A percentile compares a stretch with the other conserved stretches of the same genome.
Conservation (phyloP, 148 eudicot genomes). For the Rhododendron simsii region DNA sequence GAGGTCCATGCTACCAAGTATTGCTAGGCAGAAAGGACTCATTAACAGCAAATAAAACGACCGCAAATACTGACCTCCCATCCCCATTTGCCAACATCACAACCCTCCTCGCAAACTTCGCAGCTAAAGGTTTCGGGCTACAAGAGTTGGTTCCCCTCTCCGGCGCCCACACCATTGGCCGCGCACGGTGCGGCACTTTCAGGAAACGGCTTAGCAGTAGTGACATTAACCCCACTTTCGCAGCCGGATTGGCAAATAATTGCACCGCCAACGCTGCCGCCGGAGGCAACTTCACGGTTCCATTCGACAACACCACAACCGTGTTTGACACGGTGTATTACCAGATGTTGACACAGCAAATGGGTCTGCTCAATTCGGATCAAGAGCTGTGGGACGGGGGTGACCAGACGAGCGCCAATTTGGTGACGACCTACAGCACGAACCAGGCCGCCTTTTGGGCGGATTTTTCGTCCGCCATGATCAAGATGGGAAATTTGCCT, state of each 20-base stretch:
- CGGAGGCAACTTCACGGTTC: slow-evolving; percentile 25
- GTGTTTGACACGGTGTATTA: slow-evolving; percentile 33
- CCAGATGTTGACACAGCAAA: slow-evolving; percentile 17
- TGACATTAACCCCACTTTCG: slow-evolving; percentile 16
- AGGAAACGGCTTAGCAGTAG: slow-evolving; percentile 28
- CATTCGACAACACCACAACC: slow-evolving; percentile 19
- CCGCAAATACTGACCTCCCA: slow-evolving; percentile 34
- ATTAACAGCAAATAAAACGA: slow-evolving; percentile 23
- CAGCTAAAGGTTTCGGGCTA: slow-evolving; percentile 24
- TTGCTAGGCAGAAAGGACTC: slow-evolving; percentile 52
- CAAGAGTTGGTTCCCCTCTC: slow-evolving; percentile 44
- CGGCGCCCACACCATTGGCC: slow-evolving; percentile 50
- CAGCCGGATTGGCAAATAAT: neutral
- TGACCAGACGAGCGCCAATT: slow-evolving; percentile 15
- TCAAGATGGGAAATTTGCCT: slow-evolving; percentile 39
- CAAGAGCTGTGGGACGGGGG: slow-evolving; percentile 32
- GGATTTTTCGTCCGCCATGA: slow-evolving; percentile 26
- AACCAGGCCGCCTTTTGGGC: neutral
- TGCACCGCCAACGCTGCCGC: slow-evolving; percentile 19
- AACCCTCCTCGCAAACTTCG: slow-evolving; percentile 29
- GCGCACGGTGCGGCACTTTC: slow-evolving; percentile 33
- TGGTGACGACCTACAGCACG: slow-evolving; percentile 17
- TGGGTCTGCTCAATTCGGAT: slow-evolving; percentile 42
- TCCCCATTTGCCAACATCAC: slow-evolving; percentile 20
- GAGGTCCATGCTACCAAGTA: slow-evolving; percentile 48